Percentiles rank a stretch among this genome's conserved stretches.
These are phyloP conservation scores for Fusarium kyushuense DNA, from an alignment of 2,329 filamentous ascomycete species.

Conservation along the genomic window DNA sequence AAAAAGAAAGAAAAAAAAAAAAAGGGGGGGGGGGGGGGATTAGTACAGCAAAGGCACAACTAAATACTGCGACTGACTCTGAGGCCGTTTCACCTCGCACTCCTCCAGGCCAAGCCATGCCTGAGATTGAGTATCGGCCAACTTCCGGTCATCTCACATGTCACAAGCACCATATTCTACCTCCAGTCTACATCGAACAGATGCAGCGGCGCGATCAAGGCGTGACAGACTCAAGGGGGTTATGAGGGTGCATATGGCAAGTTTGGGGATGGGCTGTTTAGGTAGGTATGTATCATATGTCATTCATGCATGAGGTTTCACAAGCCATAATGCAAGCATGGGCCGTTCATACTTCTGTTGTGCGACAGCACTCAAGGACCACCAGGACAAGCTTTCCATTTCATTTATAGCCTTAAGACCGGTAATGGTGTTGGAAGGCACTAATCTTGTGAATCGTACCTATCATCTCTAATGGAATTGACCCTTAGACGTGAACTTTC, in stretches of 20 bases:
- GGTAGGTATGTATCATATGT: background rate
- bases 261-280: background rate
- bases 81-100: background rate
- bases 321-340: background rate
- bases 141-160: conserved; percentile 24
- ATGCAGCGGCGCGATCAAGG: background rate
- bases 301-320: background rate
- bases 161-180: background rate
- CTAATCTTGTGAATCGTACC: background rate
- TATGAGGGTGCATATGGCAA: conserved; percentile 2
- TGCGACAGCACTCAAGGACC: background rate
- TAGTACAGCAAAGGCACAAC: no score
- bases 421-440: background rate
- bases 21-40: no score
- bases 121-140: conserved; percentile 15
- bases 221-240: conserved; percentile 8
- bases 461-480: background rate
- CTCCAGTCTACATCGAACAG: background rate
- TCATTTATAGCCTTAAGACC: background rate
- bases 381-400: background rate
- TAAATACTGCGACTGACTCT: no score
- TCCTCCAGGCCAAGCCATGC: conserved; percentile 22
- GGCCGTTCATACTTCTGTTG: background rate
- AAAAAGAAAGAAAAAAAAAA: no score
- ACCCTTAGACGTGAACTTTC: background rate